A percentile compares a stretch with the other conserved stretches of the same genome.
phyloP scores from a whole-genome alignment of 2,329 filamentous ascomycete species.

The Botryotinia narcissicola region DNA sequence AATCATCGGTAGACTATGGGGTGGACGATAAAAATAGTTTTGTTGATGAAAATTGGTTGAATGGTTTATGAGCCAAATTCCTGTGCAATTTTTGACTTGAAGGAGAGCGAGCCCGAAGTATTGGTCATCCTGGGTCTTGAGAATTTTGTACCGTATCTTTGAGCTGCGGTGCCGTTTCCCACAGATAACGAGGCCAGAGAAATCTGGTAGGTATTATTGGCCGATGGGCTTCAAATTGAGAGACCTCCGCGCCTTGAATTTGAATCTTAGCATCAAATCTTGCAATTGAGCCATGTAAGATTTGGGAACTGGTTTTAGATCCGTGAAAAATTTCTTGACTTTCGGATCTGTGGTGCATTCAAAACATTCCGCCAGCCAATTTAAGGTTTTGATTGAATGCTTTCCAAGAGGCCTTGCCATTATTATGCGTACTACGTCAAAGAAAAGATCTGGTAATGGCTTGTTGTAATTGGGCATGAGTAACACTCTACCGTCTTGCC shows the following conservation, averaged over 20 bases:
- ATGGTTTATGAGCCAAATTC: not conserved
- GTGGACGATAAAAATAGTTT: not conserved
- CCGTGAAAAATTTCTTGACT: not conserved
- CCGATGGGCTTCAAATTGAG: no score
- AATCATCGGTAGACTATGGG: not conserved
- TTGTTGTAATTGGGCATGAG: not conserved
- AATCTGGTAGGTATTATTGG: not conserved
- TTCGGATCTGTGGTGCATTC: not conserved
- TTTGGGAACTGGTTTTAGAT: no score
- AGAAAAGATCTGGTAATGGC: not conserved
- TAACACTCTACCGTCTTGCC: not conserved
- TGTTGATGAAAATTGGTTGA: not conserved
- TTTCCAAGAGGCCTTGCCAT: no score
- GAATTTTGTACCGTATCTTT: not conserved
- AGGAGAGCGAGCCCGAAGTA: not conserved
- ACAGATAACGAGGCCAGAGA: not conserved
- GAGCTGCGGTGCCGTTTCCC: not conserved
- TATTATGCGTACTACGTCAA: not conserved
- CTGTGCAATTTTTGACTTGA: not conserved
- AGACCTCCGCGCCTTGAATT: no score
- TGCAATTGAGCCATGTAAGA: no score
- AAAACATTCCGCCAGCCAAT: not conserved
- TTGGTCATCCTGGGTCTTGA: not conserved
- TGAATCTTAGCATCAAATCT: no score
- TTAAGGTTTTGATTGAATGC: accelerated